phyloP scores from a whole-genome alignment of 345 rosid genomes.

The Balakata baccata region DNA sequence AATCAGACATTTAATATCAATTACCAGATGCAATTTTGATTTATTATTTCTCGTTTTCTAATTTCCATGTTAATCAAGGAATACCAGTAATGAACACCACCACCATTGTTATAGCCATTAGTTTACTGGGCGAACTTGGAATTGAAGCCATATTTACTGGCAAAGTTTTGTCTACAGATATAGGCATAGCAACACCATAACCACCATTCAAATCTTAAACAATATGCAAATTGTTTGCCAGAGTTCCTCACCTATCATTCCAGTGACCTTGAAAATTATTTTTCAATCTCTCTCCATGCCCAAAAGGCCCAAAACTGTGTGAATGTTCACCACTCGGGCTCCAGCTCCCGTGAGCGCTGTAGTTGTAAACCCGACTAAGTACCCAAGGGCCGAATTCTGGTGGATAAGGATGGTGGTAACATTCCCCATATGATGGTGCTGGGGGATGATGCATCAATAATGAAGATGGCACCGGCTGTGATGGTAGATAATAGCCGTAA shows the following conservation, averaged over 20 bases:
- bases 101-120: too few species aligned
- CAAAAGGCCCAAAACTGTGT: constrained; percentile 13
- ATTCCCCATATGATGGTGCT: constrained; percentile 10
- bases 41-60: too few species aligned
- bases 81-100: too few species aligned
- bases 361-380: constrained; percentile 15
- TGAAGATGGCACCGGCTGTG: constrained; percentile 4
- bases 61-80: too few species aligned
- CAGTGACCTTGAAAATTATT: constrained; percentile 17
- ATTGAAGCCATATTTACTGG: background rate
- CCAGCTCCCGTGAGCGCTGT: constrained; percentile 15
- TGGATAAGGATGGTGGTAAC: constrained; percentile 15
- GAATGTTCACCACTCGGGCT: background rate
- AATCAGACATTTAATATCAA: too few species aligned
- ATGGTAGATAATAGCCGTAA: constrained; percentile 11
- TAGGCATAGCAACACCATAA: background rate
- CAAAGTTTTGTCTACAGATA: background rate
- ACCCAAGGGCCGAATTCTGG: constrained; percentile 11
- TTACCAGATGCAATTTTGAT: too few species aligned
- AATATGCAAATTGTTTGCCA: background rate
- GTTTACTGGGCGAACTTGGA: too few species aligned
- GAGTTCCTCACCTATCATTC: constrained; percentile 40
- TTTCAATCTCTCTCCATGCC: constrained; percentile 4
- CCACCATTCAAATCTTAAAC: constrained; percentile 15
- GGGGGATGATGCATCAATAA: constrained; percentile 1